Base-by-base conservation (phyloP, 345 rosid species). In the Pistacia integerrima region DNA sequence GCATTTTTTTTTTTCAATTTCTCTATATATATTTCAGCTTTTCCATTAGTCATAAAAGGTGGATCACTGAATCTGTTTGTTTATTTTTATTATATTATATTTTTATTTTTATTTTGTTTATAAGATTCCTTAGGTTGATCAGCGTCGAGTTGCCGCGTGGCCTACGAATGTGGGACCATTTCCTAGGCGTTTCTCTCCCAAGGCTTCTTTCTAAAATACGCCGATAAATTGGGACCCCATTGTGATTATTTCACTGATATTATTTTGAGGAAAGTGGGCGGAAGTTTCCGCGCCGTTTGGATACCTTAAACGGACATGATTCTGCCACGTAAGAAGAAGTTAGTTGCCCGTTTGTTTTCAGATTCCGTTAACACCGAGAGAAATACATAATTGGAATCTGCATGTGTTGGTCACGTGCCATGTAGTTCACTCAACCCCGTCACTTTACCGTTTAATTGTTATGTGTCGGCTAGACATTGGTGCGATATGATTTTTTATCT, bases 121-220 rank as follows among this genome's bases (percentile, higher is more conserved):
- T 22, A 35, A 72, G 80, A 76, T 84, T 76, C 82, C 84, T 5
- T 67, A 51, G 11, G 20, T 2, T 76, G 69, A 85, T 64, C 93
- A 79, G 88, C 86, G 77, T 79, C 90, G 88, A 35, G 86, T 81
- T 69, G 93, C 90, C 90, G 90, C 93, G 91, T 88, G 88, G 83
- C 82, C 2, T 6, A 3, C n/a, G 16, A n/a, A 14, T 9, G 9
- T 51, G 44, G 81, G 83, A 55, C 64, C 81, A 65, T 0, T 9
- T 2, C 1, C 44, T 44, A 2, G 11, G 33, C 64, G 44, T 73
- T 30, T 30, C 41, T 30, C 59, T 59, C 70, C 16, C 65, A 63
- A 56, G 58, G 74, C 35, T 44, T 59, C 61, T 59, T 49, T 2
- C 14, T 9, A 3, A 10, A 6, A 25, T 16, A 11, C 1, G 5